A percentile compares a stretch with the other conserved stretches of the same genome.
These are phyloP conservation scores for Arabidopsis lyrata DNA, from an alignment of 441 rosid genomes.

Conservation along the genomic window DNA sequence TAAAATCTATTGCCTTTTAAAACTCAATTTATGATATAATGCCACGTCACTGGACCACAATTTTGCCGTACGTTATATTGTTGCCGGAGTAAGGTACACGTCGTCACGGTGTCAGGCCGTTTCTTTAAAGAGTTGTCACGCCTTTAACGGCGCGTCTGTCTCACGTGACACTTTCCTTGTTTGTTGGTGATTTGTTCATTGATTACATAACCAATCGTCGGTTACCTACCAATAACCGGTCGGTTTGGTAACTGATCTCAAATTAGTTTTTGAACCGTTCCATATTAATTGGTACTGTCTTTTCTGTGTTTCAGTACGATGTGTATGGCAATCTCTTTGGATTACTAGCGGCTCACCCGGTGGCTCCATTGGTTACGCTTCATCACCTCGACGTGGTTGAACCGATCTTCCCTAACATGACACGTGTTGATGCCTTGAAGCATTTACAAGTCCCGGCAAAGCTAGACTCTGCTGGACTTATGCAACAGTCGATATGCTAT, in stretches of 20 bases:
- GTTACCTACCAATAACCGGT: constrained; percentile 36
- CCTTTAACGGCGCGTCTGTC: constrained; percentile 28
- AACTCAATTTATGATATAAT: constrained; percentile 10
- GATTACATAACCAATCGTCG: constrained; percentile 12
- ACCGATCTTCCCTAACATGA: constrained; percentile 86
- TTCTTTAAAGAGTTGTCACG: constrained; percentile 25
- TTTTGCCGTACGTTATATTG: constrained; percentile 32
- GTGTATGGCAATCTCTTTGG: constrained; percentile 96
- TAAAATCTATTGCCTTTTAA: not conserved
- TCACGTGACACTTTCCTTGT: constrained; percentile 20
- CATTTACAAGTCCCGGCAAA: constrained; percentile 64
- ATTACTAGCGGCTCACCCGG: constrained; percentile 91
- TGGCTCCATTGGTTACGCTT: constrained; percentile 81
- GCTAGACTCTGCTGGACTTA: constrained; percentile 83
- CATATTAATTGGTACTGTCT: not conserved
- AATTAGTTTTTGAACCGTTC: not conserved
- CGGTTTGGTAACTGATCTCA: constrained; percentile 20
- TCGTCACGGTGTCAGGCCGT: constrained; percentile 34
- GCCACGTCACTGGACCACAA: constrained; percentile 40
- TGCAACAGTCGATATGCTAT: constrained; percentile 97
- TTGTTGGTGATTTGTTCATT: constrained; percentile 19
- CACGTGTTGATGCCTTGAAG: constrained; percentile 78
- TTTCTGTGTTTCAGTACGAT: constrained; percentile 67
- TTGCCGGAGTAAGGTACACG: constrained; percentile 39
- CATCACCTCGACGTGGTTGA: constrained; percentile 96